Base-by-base conservation (phyloP, 306 rosid species). In the Trichosanthes truncata region DNA sequence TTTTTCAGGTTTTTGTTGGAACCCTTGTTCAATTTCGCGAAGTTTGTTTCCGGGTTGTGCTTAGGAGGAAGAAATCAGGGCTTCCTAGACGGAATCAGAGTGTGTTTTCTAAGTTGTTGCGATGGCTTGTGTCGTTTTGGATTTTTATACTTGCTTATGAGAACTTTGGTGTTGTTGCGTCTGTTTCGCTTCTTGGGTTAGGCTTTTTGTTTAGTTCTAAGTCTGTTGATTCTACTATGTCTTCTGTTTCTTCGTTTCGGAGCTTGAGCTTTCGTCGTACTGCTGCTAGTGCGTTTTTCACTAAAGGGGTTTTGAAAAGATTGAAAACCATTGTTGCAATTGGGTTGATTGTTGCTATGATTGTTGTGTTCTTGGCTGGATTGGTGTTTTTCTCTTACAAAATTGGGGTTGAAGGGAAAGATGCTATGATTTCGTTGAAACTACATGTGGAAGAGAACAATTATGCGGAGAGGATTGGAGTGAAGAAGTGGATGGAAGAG, bases 401-500 rank as follows among this genome's bases (percentile, higher is more conserved):
- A 86, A 90, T 95, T 84, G 99, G 97, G 0, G 88, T 93, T 51
- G 99, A 95, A 86, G 97, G 97, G 33, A 93, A 93, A 85, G 97
- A 95, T 45, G 99, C 99, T 0, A 92, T 95, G 77, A 90, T 93
- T 80, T 90, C 96, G 0, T 78, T 95, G 88, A 95, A 95, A 65
- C 25, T 81, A 6, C 97, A 89, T 48, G 97, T 95, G 10, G 96
- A 95, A 71, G 85, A 89, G 89, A 89, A 87, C 68, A 95, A 93
- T 84, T 95, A 95, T 79, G 91, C 93, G 1, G 99, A 95, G 90
- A 92, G 76, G 78, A 83, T 95, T 40, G 97, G 99, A 51, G 82
- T 93, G 4, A 90, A 84, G 90, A 79, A 91, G 81, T 95, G 99
- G 99, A 91, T 95, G 96, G 97, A 93, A 17, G 99, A 95, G 86